A percentile compares a stretch with the other conserved stretches of the same genome.
phyloP scores from a whole-genome alignment of 2,329 filamentous ascomycete genomes.

The Trichoderma sp. region DNA sequence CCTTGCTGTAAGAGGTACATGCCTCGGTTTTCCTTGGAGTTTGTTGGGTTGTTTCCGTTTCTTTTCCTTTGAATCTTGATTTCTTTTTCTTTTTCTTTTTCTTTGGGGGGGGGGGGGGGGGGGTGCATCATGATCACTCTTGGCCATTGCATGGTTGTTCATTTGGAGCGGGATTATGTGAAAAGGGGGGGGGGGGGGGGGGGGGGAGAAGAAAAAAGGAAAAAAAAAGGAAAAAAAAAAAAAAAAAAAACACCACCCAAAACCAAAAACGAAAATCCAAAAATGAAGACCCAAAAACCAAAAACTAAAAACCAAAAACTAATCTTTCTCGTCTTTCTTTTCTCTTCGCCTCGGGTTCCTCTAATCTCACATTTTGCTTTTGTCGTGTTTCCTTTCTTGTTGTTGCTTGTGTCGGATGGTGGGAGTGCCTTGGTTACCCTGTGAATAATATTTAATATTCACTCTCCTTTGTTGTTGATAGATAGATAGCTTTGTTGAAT shows the following conservation, averaged over 20 bases:
- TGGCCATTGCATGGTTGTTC: too few relatives aligned
- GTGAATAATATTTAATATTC: background rate
- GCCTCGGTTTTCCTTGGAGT: background rate
- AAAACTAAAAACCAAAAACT: too few relatives aligned
- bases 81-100: background rate
- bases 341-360: background rate
- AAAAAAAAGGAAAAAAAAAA: background rate
- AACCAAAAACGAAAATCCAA: too few relatives aligned
- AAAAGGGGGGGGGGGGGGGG: too few relatives aligned
- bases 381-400: too few relatives aligned
- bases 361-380: background rate
- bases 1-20: background rate
- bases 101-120: too few relatives aligned
- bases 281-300: too few relatives aligned
- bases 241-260: too few relatives aligned
- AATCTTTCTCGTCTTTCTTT: background rate
- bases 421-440: background rate
- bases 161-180: too few relatives aligned
- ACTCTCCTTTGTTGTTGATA: background rate
- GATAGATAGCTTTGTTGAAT: background rate
- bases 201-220: background rate
- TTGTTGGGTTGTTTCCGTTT: background rate
- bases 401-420: too few relatives aligned
- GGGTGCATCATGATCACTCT: too few relatives aligned
- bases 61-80: too few relatives aligned